Evolutionary conservation across 257 asterid genomes (phyloP).

Genomic region (Oldenlandia corymbosa): DNA sequence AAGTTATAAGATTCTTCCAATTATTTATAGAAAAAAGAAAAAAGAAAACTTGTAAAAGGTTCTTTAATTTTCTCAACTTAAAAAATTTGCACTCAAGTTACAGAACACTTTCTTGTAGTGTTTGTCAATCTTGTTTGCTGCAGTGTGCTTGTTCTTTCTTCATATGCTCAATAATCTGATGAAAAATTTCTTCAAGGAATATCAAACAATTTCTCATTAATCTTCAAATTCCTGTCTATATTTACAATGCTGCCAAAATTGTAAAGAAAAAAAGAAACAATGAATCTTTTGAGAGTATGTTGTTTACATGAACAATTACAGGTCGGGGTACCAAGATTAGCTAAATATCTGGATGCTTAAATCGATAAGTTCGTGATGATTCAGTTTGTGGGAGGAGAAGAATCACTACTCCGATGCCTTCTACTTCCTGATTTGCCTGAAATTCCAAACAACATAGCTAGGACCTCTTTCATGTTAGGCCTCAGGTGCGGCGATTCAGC

Average conservation of each 20-base stretch:
- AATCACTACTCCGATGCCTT: slow-evolving; percentile 23
- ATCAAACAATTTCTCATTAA: not conserved
- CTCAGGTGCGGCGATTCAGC: slow-evolving; percentile 61
- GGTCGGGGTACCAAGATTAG: not conserved
- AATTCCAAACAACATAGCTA: slow-evolving; percentile 62
- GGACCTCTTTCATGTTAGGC: slow-evolving; percentile 89
- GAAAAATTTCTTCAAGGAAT: slow-evolving; percentile 5
- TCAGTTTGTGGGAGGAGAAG: slow-evolving; percentile 23
- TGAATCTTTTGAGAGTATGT: slow-evolving; percentile 8
- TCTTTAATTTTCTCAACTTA: too few relatives aligned
- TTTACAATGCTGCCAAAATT: slow-evolving; percentile 6
- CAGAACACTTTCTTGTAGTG: not conserved
- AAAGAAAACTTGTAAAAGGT: too few relatives aligned
- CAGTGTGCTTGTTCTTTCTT: too few relatives aligned
- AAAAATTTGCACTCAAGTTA: too few relatives aligned
- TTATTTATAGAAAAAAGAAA: too few relatives aligned
- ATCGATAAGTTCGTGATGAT: too few relatives aligned
- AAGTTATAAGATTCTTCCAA: too few relatives aligned
- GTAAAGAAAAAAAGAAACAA: not conserved
- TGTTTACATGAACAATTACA: not conserved
- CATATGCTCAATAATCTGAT: too few relatives aligned
- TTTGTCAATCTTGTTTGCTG: not conserved
- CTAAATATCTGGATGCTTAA: not conserved
- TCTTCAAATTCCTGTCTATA: not conserved
- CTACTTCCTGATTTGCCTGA: slow-evolving; percentile 32